These are phyloP conservation scores for Microbotryum lychnidis-dioicae DNA, from an alignment of 1,284 basidiomycete genomes.

Conservation along the genomic window DNA sequence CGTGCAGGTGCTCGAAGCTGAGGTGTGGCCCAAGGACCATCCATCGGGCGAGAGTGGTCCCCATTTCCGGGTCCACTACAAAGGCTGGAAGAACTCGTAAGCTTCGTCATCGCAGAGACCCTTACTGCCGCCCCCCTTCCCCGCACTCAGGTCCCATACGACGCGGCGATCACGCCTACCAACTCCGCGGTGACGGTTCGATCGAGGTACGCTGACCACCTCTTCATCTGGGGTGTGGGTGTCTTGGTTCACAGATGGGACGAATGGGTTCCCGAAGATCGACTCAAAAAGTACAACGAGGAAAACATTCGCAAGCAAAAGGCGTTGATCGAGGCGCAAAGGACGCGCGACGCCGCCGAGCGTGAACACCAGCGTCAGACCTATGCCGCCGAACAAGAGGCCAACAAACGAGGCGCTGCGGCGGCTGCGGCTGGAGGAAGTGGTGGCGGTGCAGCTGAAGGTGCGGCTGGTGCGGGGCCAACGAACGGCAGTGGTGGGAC, in stretches of 20 bases:
- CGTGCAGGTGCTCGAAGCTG: slow-evolving; percentile 62
- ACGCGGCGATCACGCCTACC: not conserved
- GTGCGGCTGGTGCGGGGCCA: too few species aligned
- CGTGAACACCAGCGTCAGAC: slow-evolving; percentile 37
- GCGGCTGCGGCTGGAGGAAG: not conserved
- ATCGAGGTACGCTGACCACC: not conserved
- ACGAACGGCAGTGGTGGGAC: too few species aligned
- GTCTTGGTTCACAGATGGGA: slow-evolving; percentile 65
- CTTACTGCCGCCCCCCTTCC: not conserved
- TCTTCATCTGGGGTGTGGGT: not conserved
- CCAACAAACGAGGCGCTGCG: not conserved
- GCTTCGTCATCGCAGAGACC: slow-evolving; percentile 39
- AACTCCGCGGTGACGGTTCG: not conserved
- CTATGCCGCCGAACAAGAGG: slow-evolving; percentile 38
- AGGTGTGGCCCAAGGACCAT: slow-evolving; percentile 63
- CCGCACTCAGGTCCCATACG: not conserved
- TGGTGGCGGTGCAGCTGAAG: not conserved
- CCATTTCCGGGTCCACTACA: slow-evolving; percentile 96
- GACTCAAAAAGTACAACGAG: slow-evolving; percentile 81
- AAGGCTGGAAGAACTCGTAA: slow-evolving; percentile 97
- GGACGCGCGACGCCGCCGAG: slow-evolving; percentile 44
- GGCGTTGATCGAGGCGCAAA: slow-evolving; percentile 48
- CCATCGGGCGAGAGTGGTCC: slow-evolving; percentile 60
- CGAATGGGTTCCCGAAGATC: slow-evolving; percentile 83
- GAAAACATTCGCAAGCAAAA: slow-evolving; percentile 69